Base-by-base conservation (phyloP, 257 asterid genomes). In the Solanum lycopersicoides region DNA sequence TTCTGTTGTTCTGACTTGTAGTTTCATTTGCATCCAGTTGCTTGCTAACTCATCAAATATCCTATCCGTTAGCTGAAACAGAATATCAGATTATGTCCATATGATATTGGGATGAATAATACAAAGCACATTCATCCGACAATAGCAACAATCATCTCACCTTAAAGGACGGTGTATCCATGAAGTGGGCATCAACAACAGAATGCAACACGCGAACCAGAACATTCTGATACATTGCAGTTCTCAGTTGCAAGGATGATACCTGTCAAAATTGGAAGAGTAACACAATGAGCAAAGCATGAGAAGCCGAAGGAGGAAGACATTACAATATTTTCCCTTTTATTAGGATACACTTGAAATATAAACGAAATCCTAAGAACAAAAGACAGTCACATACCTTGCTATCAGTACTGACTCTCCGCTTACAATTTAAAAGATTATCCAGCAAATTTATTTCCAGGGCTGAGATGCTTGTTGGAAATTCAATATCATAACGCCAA, bases 1-100 rank as follows among this genome's bases (percentile, higher is more conserved):
- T 85, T 93, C 98, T 63, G 83, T 86, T 25, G 89, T 86, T 88
- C 90, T 93, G 68, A 86, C 89, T 41, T 93, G 93, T 88, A 92
- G 94, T 88, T 92, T 93, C 93, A 90, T 88, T 30, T 59, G 84
- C 93, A 94, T 88, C 99, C 99, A 97, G 86, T 89, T 93, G 90
- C 87, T 86, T 75, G 96, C 94, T 87, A 96, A 90, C 83, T 92
- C 92, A 82, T 91, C 90, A 90, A 97, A 94, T 89, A 95, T 91
- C 88, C 91, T 92, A 90, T 89, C 93, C 93, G 95, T 88, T 87
- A 91, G 90, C 95, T 95, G 94, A 90, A 74, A 88, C 39, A 6
- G 69, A 83, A 88, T n/a, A 89, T 41, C 79, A 34, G 72, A 37
- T 82, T 87, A 72, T 47, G 28, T 75, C 89, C 83, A 90, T 86